Conservation (phyloP, 768 basidiomycete species). For the Mycena polygramma region DNA sequence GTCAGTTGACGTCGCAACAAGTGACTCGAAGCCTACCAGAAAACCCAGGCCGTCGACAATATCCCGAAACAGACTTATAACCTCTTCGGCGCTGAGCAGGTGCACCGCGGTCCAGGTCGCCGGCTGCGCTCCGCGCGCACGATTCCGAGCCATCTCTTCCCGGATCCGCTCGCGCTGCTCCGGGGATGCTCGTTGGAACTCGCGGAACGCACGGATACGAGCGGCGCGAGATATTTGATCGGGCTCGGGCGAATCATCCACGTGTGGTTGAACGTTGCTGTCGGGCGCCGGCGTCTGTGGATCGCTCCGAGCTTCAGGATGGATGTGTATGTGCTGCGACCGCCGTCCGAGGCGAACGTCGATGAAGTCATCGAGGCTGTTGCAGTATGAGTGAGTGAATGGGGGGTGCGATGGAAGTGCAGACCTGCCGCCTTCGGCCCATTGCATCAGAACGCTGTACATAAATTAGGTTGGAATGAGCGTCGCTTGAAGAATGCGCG, state of each 20-base stretch:
- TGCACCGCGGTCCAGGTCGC: constrained; percentile 82
- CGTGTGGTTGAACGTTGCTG: constrained; percentile 38
- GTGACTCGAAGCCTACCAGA: constrained; percentile 64
- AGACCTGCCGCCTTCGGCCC: constrained; percentile 88
- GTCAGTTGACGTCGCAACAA: neutral
- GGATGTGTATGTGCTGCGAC: constrained; percentile 62
- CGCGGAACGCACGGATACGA: constrained; percentile 82
- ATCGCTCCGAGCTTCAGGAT: constrained; percentile 43
- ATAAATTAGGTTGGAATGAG: neutral
- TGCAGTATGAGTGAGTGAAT: constrained; percentile 10
- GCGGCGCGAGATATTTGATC: constrained; percentile 72
- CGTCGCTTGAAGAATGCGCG: neutral
- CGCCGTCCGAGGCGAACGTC: constrained; percentile 80
- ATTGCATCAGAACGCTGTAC: constrained; percentile 88
- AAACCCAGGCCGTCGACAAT: constrained; percentile 90
- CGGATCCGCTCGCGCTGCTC: constrained; percentile 74
- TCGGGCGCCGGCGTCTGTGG: constrained; percentile 28
- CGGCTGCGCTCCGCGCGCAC: constrained; percentile 34
- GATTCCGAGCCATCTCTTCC: constrained; percentile 59
- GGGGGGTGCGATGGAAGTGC: constrained; percentile 1
- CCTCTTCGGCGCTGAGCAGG: constrained; percentile 87
- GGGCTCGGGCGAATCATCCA: constrained; percentile 31
- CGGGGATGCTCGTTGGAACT: constrained; percentile 73
- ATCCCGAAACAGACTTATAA: constrained; percentile 84
- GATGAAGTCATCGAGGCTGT: constrained; percentile 87